Evolutionary conservation across 768 basidiomycete species (phyloP), one percentile per base, ranked within the genome.

Genomic region (Suillus subluteus): DNA sequence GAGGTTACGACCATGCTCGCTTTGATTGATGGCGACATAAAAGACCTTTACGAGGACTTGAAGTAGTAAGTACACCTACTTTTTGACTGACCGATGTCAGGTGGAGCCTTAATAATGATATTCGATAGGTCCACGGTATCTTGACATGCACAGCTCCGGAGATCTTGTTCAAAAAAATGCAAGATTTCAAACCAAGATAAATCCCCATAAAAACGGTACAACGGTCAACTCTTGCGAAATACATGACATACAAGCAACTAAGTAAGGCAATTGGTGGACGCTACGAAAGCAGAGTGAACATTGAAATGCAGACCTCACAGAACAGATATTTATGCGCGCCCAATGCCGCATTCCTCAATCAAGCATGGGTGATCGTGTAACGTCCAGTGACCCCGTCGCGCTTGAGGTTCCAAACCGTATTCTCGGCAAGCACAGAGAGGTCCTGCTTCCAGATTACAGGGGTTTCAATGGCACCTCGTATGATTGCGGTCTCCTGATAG

Each of bases 401-500:
- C 11, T 7, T 2, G 21, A 63, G 62, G 55, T 8, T 63, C 62
- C 62, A 63, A 38, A 21, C 23, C 2, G 62, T 63, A 56, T 2
- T 21, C 3, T 37, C 13, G 2, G 15, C 0, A 21, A 62, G 62
- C 6, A 2, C 55, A 16, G 26, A 2, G 0, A 63, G 62, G n/a
- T 62, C 32, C 9, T 37, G n/a, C 32, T n/a, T 4, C 62, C 56
- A 63, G 56, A 63, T 62, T 32, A 12, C 16, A 15, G 26, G 37
- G 3, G 56, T 63, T 9, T 62, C n/a, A 21, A 63, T 61, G 21
- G 32, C 55, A 21, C 21, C 56, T 21, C 38, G 23, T 13, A 61
- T 2, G 6, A 63, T 61, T 6, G 54, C 3, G 13, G 55, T 21
- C 18, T 63, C 56, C 30, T 63, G 32, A 63, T 63, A 63, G 56